phyloP scores from a whole-genome alignment of 75 land plant genomes.

The Ceratopteris richardii region DNA sequence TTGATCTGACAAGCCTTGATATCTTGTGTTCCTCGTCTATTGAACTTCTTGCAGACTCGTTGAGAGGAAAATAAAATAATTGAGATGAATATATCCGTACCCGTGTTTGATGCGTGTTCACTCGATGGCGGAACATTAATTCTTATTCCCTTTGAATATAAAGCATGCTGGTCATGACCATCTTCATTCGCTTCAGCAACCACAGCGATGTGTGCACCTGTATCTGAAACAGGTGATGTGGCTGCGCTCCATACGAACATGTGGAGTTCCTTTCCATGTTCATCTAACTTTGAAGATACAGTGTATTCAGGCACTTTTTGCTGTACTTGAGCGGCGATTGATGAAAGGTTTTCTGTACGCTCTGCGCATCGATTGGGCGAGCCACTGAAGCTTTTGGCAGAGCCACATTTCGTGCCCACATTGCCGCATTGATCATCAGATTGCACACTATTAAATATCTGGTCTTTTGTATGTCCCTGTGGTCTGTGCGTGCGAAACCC shows the following conservation, averaged over 20 bases:
- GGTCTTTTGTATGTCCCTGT: too few species aligned
- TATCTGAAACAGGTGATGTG: conserved; percentile 71
- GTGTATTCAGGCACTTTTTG: conserved; percentile 9
- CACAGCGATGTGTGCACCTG: conserved; percentile 11
- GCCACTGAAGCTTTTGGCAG: too few species aligned
- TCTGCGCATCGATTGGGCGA: neutral
- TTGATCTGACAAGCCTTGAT: too few species aligned
- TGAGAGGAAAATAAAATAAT: too few species aligned
- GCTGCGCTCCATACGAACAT: conserved; percentile 99
- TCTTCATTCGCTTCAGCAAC: neutral
- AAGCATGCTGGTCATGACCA: neutral
- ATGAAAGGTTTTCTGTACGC: conserved; percentile 10
- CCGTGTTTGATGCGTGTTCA: neutral
- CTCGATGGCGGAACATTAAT: neutral
- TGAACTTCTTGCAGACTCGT: too few species aligned
- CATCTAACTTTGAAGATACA: conserved; percentile 20
- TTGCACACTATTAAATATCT: too few species aligned
- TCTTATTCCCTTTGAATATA: neutral
- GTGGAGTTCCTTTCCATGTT: conserved; percentile 90
- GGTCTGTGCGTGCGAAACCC: conserved; percentile 2
- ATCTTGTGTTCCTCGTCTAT: too few species aligned
- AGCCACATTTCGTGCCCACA: too few species aligned
- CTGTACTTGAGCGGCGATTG: conserved; percentile 10
- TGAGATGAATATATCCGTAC: neutral
- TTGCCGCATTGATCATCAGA: too few species aligned